Evolutionary conservation across 495 filamentous ascomycete genomes (phyloP).

Genomic region (Aspergillus ostianus): DNA sequence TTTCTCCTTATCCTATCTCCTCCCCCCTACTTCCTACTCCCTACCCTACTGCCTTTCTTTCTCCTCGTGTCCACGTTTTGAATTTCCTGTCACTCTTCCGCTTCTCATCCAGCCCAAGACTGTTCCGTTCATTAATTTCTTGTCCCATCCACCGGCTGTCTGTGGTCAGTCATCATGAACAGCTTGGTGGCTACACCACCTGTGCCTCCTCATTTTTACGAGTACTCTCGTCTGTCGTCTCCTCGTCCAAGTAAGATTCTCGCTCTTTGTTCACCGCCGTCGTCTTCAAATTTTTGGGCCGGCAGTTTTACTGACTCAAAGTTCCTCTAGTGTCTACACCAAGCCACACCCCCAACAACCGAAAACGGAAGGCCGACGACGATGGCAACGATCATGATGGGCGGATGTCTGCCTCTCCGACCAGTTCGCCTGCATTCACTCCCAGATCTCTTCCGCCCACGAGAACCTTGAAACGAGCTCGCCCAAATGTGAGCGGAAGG

Average conservation of each 20-base stretch:
- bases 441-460: conserved; percentile 64
- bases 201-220: conserved; percentile 75
- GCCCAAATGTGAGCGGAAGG: conserved; percentile 70
- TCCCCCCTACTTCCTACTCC: conserved; percentile 14
- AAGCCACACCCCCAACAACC: conserved; percentile 49
- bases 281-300: background rate
- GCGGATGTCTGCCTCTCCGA: conserved; percentile 84
- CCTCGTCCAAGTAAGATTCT: conserved; percentile 61
- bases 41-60: conserved; percentile 4
- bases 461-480: conserved; percentile 61
- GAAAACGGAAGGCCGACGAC: conserved; percentile 90
- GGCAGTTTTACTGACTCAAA: conserved; percentile 22
- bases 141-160: conserved; percentile 36
- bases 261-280: conserved; percentile 1
- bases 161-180: conserved; percentile 56
- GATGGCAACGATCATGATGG: conserved; percentile 65
- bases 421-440: conserved; percentile 70
- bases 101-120: conserved; percentile 8
- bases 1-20: conserved; percentile 13
- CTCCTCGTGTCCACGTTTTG: conserved; percentile 21
- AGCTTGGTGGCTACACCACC: conserved; percentile 62
- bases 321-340: conserved; percentile 51
- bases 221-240: conserved; percentile 66
- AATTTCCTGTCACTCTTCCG: conserved; percentile 16
- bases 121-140: conserved; percentile 16